These are phyloP conservation scores for Gynostemma pentaphyllum DNA, from an alignment of 306 rosid genomes.

Conservation along the genomic window DNA sequence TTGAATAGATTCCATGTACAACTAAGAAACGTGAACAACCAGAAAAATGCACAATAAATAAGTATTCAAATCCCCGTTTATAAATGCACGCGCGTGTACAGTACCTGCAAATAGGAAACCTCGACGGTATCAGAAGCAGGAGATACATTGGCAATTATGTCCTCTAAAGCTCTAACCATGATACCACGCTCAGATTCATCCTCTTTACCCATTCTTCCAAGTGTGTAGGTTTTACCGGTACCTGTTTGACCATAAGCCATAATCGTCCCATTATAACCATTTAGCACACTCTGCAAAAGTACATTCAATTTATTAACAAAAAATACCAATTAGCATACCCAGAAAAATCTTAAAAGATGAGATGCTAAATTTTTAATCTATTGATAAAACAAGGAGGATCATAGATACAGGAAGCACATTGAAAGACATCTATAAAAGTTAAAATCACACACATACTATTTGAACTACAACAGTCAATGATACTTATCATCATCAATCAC, in stretches of 20 bases:
- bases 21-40: no score
- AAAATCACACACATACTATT: not conserved
- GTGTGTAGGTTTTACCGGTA: conserved; percentile 62
- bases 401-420: not conserved
- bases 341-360: not conserved
- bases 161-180: conserved; percentile 59
- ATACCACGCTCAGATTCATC: conserved; percentile 58
- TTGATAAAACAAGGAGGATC: not conserved
- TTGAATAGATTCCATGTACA: conserved; percentile 63
- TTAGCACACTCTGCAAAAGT: conserved; percentile 51
- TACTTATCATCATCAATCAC: not conserved
- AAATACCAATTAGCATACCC: not conserved
- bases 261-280: conserved; percentile 61
- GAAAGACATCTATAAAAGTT: not conserved
- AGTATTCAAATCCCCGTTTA: not conserved
- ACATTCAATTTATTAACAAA: conserved; percentile 5
- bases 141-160: conserved; percentile 33
- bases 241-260: conserved; percentile 86
- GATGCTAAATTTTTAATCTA: not conserved
- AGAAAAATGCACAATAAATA: not conserved
- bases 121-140: conserved; percentile 38
- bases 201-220: conserved; percentile 47
- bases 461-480: conserved; percentile 1
- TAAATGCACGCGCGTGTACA: not conserved
- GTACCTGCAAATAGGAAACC: conserved; percentile 59